Evolutionary conservation across 257 asterid genomes (phyloP).

Genomic region (Solanum stenotomum): DNA sequence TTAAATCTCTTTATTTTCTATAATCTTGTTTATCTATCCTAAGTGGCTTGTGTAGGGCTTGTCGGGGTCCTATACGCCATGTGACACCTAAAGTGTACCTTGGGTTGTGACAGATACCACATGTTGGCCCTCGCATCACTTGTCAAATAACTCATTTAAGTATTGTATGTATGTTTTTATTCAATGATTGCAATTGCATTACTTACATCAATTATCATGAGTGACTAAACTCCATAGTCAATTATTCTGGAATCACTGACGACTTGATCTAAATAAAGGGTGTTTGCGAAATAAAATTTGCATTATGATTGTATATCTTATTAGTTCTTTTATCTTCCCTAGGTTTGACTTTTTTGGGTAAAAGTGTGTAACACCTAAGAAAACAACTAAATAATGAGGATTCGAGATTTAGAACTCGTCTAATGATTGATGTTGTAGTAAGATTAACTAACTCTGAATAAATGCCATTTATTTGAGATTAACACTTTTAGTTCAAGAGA

Average conservation of each 20-base stretch:
- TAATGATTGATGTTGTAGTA: not conserved
- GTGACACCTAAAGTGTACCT: not conserved
- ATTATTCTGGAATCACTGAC: not conserved
- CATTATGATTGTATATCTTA: not conserved
- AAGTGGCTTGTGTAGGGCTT: not conserved
- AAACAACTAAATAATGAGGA: not conserved
- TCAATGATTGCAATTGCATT: not conserved
- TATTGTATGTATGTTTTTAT: not conserved
- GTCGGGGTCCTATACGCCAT: not conserved
- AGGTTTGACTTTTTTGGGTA: too few relatives aligned
- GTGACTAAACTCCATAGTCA: not conserved
- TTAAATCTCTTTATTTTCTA: too few relatives aligned
- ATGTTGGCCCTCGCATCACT: not conserved
- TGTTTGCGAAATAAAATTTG: not conserved
- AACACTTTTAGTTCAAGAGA: not conserved
- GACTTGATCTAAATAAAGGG: not conserved
- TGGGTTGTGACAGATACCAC: not conserved
- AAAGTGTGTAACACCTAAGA: too few relatives aligned
- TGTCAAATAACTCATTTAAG: not conserved
- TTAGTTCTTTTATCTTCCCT: not conserved
- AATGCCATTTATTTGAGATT: not conserved
- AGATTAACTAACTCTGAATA: too few relatives aligned
- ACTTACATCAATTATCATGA: not conserved
- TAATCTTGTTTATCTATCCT: too few relatives aligned
- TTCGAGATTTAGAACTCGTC: not conserved